Evolutionary conservation across 192 early-diverging fungal genomes (phyloP).

Genomic region (Backusella sp.): DNA sequence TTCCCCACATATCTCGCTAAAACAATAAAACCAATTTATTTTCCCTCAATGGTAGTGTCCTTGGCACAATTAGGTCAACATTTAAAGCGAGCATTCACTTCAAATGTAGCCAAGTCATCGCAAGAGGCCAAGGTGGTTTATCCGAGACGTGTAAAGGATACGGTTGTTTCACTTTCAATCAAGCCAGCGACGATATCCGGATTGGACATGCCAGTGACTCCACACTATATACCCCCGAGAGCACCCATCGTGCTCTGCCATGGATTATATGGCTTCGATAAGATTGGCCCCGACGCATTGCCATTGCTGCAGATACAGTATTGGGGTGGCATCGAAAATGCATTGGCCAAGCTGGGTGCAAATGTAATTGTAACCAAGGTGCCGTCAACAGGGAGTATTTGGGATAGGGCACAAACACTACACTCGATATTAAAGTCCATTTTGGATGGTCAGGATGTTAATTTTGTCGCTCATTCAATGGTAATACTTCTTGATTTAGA

Average conservation of each 20-base stretch:
- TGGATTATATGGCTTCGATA: slow-evolving; percentile 92
- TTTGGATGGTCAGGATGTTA: slow-evolving; percentile 59
- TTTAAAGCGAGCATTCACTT: not conserved
- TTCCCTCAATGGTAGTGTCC: not conserved
- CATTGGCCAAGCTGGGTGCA: slow-evolving; percentile 74
- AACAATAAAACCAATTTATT: not conserved
- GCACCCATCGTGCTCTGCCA: slow-evolving; percentile 87
- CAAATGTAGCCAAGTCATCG: not conserved
- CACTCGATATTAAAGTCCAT: slow-evolving; percentile 62
- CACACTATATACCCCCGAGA: slow-evolving; percentile 71
- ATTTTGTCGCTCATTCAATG: slow-evolving; percentile 94
- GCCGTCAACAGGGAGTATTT: slow-evolving; percentile 68
- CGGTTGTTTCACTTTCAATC: not conserved
- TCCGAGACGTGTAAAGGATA: not conserved
- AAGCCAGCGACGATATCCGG: not conserved
- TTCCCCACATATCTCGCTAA: not conserved
- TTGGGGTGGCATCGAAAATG: slow-evolving; percentile 79
- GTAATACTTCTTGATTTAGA: slow-evolving; percentile 27
- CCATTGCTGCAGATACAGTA: slow-evolving; percentile 86
- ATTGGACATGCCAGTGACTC: slow-evolving; percentile 49
- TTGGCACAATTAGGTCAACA: not conserved
- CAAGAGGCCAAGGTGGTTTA: not conserved
- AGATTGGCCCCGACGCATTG: slow-evolving; percentile 69
- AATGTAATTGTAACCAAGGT: slow-evolving; percentile 81
- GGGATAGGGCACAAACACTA: slow-evolving; percentile 74